These are phyloP conservation scores for Phyllosticta citriasiana DNA, from an alignment of 2,329 filamentous ascomycete species.

Conservation along the genomic window DNA sequence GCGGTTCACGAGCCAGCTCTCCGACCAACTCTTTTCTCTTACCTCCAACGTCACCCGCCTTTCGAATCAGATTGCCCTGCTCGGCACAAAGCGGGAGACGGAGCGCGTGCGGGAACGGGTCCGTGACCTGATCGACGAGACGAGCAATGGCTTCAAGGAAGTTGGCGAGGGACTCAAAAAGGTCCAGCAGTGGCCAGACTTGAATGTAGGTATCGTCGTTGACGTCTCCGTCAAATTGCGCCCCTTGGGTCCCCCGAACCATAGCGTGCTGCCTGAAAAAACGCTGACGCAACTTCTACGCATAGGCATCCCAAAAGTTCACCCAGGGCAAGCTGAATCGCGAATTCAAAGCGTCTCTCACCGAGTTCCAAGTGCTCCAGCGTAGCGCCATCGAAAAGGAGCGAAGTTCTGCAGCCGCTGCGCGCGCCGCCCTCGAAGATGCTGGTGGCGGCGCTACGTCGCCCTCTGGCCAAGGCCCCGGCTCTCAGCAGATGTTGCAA, in stretches of 20 bases:
- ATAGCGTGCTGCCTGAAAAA: neutral
- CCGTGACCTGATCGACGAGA: conserved; percentile 77
- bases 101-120: conserved; percentile 84
- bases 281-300: neutral
- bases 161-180: conserved; percentile 91
- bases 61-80: conserved; percentile 69
- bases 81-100: conserved; percentile 87
- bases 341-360: conserved; percentile 80
- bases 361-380: conserved; percentile 90
- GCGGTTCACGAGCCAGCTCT: conserved; percentile 69
- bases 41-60: conserved; percentile 81
- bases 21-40: conserved; percentile 79
- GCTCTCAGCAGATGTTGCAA: conserved; percentile 41
- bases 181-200: conserved; percentile 59
- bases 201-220: conserved; percentile 54
- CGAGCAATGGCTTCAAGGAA: conserved; percentile 76
- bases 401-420: conserved; percentile 72
- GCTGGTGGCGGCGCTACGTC: conserved; percentile 27
- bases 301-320: conserved; percentile 85
- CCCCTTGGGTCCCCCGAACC: neutral
- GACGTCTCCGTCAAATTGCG: neutral
- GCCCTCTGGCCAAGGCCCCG: conserved; percentile 36
- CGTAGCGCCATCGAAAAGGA: conserved; percentile 85
- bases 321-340: conserved; percentile 90
- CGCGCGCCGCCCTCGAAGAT: conserved; percentile 64